These are phyloP conservation scores for Hysterium pulicare DNA, from an alignment of 2,329 filamentous ascomycete genomes.

Conservation along the genomic window DNA sequence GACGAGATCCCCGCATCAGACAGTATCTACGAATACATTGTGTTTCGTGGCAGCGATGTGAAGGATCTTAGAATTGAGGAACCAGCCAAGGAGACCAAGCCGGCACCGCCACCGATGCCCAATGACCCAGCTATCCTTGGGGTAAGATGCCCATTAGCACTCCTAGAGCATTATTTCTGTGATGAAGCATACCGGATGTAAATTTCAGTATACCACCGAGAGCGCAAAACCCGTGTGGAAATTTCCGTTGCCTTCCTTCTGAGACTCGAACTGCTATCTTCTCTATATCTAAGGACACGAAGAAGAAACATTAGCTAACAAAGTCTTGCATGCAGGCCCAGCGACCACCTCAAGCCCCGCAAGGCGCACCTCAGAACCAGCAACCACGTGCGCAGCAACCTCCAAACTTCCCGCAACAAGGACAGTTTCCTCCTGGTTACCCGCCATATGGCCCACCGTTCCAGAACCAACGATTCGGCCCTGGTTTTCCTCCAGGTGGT, in stretches of 20 bases:
- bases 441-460: constrained; percentile 39
- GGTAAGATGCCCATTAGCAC: constrained; percentile 62
- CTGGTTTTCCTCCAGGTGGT: constrained; percentile 44
- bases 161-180: constrained; percentile 47
- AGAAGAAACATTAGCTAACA: constrained; percentile 18
- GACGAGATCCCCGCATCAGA: constrained; percentile 83
- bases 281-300: constrained; percentile 11
- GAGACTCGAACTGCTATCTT: constrained; percentile 48
- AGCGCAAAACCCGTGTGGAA: constrained; percentile 94
- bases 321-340: constrained; percentile 19
- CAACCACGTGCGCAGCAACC: constrained; percentile 33
- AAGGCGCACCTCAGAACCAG: constrained; percentile 15
- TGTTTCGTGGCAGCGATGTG: constrained; percentile 96
- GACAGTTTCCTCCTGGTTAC: constrained; percentile 41
- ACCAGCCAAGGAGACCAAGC: constrained; percentile 66
- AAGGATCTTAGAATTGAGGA: constrained; percentile 96
- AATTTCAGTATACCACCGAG: constrained; percentile 79
- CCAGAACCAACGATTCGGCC: constrained; percentile 48
- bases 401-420: constrained; percentile 37
- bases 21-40: constrained; percentile 95
- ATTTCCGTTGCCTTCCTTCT: constrained; percentile 99
- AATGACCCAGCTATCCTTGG: constrained; percentile 96
- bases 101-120: constrained; percentile 73
- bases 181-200: constrained; percentile 99
- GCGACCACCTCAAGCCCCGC: constrained; percentile 18